Conservation (phyloP, 2,329 filamentous ascomycete species). For the Celoporthe dispersa region DNA sequence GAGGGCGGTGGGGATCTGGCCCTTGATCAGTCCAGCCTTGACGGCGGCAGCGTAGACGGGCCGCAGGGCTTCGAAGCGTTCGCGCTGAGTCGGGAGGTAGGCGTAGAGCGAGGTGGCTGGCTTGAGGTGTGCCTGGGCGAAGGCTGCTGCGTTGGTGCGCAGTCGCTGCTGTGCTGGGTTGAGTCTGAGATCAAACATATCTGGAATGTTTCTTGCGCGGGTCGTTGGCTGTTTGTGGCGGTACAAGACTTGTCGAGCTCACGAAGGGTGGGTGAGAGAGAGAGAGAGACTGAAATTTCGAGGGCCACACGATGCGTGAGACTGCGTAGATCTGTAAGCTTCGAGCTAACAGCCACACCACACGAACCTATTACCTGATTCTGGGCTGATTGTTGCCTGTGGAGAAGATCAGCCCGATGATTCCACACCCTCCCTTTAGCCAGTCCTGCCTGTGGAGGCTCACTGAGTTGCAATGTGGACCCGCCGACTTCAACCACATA, state of each 20-base stretch:
- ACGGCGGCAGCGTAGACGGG: conserved; percentile 18
- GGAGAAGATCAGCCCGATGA: not conserved
- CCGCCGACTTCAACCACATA: not conserved
- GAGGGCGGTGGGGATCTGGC: conserved; percentile 21
- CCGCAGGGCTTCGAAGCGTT: conserved; percentile 20
- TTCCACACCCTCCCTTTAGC: not conserved
- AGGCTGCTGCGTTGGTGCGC: conserved; percentile 12
- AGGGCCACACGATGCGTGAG: not conserved
- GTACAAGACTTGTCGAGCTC: not conserved
- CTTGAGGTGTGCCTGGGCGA: conserved; percentile 18
- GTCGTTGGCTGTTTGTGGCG: not conserved
- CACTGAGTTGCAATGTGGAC: not conserved
- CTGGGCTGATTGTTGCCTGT: conserved; percentile 1
- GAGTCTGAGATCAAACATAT: conserved; percentile 24
- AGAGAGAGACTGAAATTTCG: not conserved
- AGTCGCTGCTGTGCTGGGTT: conserved; percentile 9
- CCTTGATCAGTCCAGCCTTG: conserved; percentile 19
- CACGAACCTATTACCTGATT: not conserved
- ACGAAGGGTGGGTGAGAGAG: not conserved
- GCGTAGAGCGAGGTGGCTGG: conserved; percentile 3
- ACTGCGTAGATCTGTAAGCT: not conserved
- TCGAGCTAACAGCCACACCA: not conserved
- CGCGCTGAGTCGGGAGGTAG: conserved; percentile 8
- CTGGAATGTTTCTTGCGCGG: not conserved
- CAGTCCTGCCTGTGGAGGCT: not conserved